phyloP scores from a whole-genome alignment of 805 yeast species.

The Pichia exigua region DNA sequence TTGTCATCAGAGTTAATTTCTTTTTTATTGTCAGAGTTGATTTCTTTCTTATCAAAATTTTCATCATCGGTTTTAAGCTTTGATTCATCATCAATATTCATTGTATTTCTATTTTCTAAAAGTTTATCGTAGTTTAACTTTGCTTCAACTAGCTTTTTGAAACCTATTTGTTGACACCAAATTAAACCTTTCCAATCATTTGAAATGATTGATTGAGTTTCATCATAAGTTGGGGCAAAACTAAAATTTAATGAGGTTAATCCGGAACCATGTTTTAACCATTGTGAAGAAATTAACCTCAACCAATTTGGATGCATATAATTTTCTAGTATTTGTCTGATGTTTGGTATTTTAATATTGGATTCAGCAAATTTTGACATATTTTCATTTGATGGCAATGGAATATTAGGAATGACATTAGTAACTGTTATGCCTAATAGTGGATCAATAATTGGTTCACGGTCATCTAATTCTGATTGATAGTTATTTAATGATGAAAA shows the following conservation, averaged over 20 bases:
- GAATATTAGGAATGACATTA: constrained; percentile 53
- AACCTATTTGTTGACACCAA: constrained; percentile 50
- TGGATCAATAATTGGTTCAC: constrained; percentile 60
- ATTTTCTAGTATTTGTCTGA: constrained; percentile 34
- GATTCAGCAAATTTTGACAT: constrained; percentile 39
- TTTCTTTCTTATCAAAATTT: neutral
- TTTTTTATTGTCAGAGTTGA: neutral
- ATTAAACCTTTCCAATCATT: constrained; percentile 42
- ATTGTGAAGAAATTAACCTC: constrained; percentile 53
- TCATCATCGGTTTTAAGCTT: neutral
- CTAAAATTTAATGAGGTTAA: constrained; percentile 35
- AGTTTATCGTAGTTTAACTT: constrained; percentile 10
- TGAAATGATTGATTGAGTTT: constrained; percentile 46
- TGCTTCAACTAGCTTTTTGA: constrained; percentile 27
- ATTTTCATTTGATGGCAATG: constrained; percentile 30
- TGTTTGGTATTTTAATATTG: constrained; percentile 13
- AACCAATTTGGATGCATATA: constrained; percentile 59
- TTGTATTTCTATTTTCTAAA: neutral
- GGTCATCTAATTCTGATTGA: constrained; percentile 67
- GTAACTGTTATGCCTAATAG: constrained; percentile 48
- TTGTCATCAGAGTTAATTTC: neutral
- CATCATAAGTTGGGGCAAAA: constrained; percentile 64
- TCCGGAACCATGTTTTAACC: constrained; percentile 42
- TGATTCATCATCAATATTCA: neutral
- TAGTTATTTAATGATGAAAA: constrained; percentile 61